A percentile compares a stretch with the other conserved stretches of the same genome.
phyloP scores from a whole-genome alignment of 2,329 filamentous ascomycete genomes.

The Hypoxylon sp. region DNA sequence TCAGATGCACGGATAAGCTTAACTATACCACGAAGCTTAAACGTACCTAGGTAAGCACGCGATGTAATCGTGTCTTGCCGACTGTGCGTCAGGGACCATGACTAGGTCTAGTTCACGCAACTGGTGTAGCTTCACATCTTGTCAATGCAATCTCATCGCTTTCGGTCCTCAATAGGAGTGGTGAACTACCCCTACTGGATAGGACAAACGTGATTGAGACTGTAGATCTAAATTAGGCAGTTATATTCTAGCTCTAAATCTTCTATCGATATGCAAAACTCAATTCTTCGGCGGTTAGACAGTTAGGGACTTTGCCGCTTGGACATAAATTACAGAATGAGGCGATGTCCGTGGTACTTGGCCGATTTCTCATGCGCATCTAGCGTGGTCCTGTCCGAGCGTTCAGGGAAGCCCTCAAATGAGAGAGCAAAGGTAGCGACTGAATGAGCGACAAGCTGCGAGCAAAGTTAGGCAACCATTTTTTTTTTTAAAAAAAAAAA shows the following conservation, averaged over 20 bases:
- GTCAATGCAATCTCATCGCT: not conserved
- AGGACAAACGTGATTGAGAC: not conserved
- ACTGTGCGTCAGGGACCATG: not conserved
- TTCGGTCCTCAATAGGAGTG: not conserved
- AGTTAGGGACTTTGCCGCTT: not conserved
- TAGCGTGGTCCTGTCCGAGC: slow-evolving; percentile 53
- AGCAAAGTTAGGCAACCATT: slow-evolving; percentile 33
- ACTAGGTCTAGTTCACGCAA: not conserved
- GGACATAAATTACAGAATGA: slow-evolving; percentile 57
- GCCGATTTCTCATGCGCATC: slow-evolving; percentile 53
- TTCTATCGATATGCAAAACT: not conserved
- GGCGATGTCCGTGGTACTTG: slow-evolving; percentile 65
- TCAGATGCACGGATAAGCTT: slow-evolving; percentile 17
- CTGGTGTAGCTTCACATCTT: not conserved
- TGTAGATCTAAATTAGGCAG: not conserved
- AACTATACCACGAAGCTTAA: slow-evolving; percentile 1
- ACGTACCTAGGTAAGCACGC: not conserved
- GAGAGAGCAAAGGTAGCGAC: slow-evolving; percentile 77
- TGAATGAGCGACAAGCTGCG: slow-evolving; percentile 75
- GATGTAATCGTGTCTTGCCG: not conserved
- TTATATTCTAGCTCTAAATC: not conserved
- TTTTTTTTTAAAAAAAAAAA: no score
- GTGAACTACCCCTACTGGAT: not conserved
- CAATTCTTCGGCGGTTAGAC: not conserved
- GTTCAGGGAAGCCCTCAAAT: slow-evolving; percentile 74